A percentile compares a stretch with the other conserved stretches of the same genome.
phyloP scores from a whole-genome alignment of 257 asterid species.

The Petunia secreta region DNA sequence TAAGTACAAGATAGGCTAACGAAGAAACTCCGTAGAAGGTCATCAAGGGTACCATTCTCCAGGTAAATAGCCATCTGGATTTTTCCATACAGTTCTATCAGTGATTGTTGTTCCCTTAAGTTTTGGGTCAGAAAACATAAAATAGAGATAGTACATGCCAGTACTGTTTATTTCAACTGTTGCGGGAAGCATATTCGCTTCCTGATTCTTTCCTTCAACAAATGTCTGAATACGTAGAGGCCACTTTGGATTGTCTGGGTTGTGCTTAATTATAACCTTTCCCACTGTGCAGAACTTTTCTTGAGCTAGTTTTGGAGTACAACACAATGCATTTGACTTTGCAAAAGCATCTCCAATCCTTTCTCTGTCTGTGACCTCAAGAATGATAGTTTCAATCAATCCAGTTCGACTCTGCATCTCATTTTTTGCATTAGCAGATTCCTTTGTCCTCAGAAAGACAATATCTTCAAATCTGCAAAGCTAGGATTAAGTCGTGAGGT shows the following conservation, averaged over 20 bases:
- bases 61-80: constrained; percentile 48
- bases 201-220: constrained; percentile 39
- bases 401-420: constrained; percentile 46
- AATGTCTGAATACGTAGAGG: constrained; percentile 40
- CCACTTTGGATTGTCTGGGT: constrained; percentile 40
- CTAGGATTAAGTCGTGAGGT: not conserved
- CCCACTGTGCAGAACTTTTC: constrained; percentile 42
- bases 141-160: constrained; percentile 49
- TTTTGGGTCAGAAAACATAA: constrained; percentile 44
- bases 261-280: constrained; percentile 41
- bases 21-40: constrained; percentile 42
- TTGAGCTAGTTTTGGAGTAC: constrained; percentile 40
- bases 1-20: constrained; percentile 46
- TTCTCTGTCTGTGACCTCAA: constrained; percentile 46
- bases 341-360: constrained; percentile 39
- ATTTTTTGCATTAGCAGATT: constrained; percentile 34
- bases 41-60: constrained; percentile 49
- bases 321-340: constrained; percentile 41
- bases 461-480: constrained; percentile 43
- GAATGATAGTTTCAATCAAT: constrained; percentile 44
- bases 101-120: constrained; percentile 43
- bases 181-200: constrained; percentile 36
- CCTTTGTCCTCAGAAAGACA: constrained; percentile 39
- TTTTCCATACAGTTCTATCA: constrained; percentile 47
- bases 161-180: constrained; percentile 37